A percentile compares a stretch with the other conserved stretches of the same genome.
Evolutionary conservation across 768 basidiomycete genomes (phyloP).

Genomic region (Suillus subaureus): DNA sequence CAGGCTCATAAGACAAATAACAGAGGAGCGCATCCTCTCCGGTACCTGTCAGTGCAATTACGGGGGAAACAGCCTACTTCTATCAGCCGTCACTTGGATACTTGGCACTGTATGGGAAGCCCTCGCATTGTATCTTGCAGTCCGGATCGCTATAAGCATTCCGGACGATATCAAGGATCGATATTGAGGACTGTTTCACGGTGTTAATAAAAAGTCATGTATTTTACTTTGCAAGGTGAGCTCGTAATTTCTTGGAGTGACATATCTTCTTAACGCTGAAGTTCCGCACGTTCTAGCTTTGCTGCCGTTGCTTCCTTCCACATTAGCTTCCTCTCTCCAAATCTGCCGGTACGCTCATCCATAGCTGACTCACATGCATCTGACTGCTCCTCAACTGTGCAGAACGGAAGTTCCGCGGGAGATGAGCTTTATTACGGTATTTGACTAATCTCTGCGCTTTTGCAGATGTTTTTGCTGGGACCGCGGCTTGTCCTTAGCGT

Average conservation of each 20-base stretch:
- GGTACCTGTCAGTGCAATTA: not conserved
- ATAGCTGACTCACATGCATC: not conserved
- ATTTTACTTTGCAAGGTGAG: not conserved
- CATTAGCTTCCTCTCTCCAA: not conserved
- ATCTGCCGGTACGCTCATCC: not conserved
- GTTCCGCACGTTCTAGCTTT: not conserved
- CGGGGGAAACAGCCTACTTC: accelerated
- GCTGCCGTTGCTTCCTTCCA: not conserved
- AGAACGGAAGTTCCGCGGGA: not conserved
- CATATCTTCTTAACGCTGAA: not conserved
- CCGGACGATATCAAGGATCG: not conserved
- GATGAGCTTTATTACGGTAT: not conserved
- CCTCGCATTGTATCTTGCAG: not conserved
- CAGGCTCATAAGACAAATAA: not conserved
- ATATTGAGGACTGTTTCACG: not conserved
- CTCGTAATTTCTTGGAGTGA: not conserved
- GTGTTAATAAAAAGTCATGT: not conserved
- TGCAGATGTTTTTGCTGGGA: slow-evolving; percentile 3
- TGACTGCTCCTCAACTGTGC: too few species aligned
- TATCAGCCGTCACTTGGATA: not conserved
- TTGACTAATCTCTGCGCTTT: not conserved
- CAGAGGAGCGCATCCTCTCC: not conserved
- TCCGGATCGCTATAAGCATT: not conserved
- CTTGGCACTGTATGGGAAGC: not conserved
- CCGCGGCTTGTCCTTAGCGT: not conserved